Conservation (phyloP, 1,284 basidiomycete genomes). For the Phenoliferia sp. region DNA sequence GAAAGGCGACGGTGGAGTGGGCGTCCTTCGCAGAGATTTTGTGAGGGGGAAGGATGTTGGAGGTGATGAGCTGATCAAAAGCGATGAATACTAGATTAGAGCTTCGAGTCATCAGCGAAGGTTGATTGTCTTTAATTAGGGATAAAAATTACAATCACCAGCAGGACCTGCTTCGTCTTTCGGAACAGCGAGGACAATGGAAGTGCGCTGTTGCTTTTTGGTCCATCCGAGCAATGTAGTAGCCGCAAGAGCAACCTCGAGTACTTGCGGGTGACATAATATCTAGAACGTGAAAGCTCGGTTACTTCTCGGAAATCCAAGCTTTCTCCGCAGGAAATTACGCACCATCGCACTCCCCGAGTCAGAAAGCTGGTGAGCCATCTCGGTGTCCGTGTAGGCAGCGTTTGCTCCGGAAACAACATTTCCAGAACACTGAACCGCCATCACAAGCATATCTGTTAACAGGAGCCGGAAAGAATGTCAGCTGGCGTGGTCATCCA, state of each 20-base stretch:
- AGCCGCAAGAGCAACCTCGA: slow-evolving; percentile 28
- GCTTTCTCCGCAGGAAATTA: neutral
- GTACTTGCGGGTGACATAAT: slow-evolving; percentile 25
- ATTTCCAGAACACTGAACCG: slow-evolving; percentile 31
- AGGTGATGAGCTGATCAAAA: slow-evolving; percentile 14
- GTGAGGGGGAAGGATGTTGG: slow-evolving; percentile 12
- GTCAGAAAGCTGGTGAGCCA: slow-evolving; percentile 32
- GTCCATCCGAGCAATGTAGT: slow-evolving; percentile 30
- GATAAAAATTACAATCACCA: neutral
- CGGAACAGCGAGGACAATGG: slow-evolving; percentile 27
- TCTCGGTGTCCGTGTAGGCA: slow-evolving; percentile 27
- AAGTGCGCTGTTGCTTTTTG: slow-evolving; percentile 20
- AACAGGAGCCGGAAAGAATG: neutral
- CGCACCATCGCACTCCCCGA: slow-evolving; percentile 18
- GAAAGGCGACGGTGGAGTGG: slow-evolving; percentile 29
- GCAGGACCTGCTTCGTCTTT: slow-evolving; percentile 20
- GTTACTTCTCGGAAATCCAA: neutral
- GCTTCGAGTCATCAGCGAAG: too few species aligned
- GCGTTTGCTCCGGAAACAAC: slow-evolving; percentile 37
- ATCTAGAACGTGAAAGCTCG: slow-evolving; percentile 3
- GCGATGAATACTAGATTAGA: slow-evolving; percentile 8
- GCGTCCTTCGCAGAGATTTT: slow-evolving; percentile 5
- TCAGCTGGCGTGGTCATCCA: neutral
- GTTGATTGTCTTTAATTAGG: too few species aligned
- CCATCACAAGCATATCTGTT: slow-evolving; percentile 11